A percentile compares a stretch with the other conserved stretches of the same genome.
Conservation (phyloP, 2,329 filamentous ascomycete genomes). For the Alternaria sp. region DNA sequence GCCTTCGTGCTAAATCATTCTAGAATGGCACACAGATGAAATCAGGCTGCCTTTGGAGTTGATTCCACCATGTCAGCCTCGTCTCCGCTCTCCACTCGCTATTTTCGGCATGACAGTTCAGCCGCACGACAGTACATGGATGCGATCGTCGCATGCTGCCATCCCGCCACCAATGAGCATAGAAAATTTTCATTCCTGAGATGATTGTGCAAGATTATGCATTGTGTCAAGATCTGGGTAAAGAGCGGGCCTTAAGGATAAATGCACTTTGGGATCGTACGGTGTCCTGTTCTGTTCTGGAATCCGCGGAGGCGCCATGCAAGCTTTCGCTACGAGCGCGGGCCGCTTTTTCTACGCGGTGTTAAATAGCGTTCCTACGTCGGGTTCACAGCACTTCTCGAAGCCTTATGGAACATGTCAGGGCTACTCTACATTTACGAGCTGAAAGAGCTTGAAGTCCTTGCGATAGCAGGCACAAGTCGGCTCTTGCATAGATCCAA, state of each 20-base stretch:
- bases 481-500: not conserved
- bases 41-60: not conserved
- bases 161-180: not conserved
- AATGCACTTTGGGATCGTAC: not conserved
- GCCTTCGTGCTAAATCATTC: not conserved
- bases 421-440: not conserved
- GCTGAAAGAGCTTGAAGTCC: not conserved
- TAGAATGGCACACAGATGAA: not conserved
- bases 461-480: not conserved
- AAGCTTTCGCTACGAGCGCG: not conserved
- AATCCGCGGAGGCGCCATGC: not conserved
- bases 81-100: not conserved
- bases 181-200: not conserved
- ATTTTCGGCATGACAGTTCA: not conserved
- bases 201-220: not conserved
- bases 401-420: not conserved
- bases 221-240: not conserved
- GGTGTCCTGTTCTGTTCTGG: not conserved
- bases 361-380: too few relatives aligned
- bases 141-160: not conserved
- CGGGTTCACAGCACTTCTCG: not conserved
- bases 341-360: not conserved
- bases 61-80: not conserved
- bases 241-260: not conserved
- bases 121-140: not conserved